These are phyloP conservation scores for Metroxylon sagu DNA, from an alignment of 176 grass and related monocot genomes.

Conservation along the genomic window DNA sequence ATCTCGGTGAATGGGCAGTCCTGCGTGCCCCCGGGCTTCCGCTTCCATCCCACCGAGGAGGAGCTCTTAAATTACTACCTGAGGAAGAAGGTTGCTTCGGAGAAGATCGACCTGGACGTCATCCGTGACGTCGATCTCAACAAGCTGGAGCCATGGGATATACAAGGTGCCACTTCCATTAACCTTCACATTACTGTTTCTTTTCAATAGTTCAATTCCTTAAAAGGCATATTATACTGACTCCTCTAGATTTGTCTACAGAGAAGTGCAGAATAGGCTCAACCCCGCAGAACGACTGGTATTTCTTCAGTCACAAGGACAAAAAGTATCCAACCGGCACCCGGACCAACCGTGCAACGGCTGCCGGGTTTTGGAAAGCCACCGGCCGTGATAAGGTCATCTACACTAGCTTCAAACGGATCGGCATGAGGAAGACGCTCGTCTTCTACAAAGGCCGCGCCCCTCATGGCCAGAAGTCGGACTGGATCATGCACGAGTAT, in stretches of 20 bases:
- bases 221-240: too few species aligned
- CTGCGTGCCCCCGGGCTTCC: conserved; percentile 88
- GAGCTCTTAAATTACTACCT: conserved; percentile 94
- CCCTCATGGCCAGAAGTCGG: conserved; percentile 81
- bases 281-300: conserved; percentile 96
- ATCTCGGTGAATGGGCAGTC: conserved; percentile 98
- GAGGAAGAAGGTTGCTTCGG: conserved; percentile 74
- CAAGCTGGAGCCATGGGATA: conserved; percentile 99
- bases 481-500: conserved; percentile 96
- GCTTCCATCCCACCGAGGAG: conserved; percentile 97
- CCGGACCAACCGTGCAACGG: conserved; percentile 81
- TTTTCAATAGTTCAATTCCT: too few species aligned
- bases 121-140: conserved; percentile 97
- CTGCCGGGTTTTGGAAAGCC: conserved; percentile 90
- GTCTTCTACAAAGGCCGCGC: conserved; percentile 98
- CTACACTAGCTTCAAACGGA: conserved; percentile 64
- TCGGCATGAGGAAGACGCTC: conserved; percentile 97
- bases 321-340: conserved; percentile 99
- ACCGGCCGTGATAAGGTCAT: conserved; percentile 97
- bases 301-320: conserved; percentile 99
- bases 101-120: conserved; percentile 94
- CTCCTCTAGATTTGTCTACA: conserved; percentile 9
- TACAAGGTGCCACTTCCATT: conserved; percentile 46
- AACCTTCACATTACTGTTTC: too few species aligned
- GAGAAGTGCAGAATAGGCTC: conserved; percentile 92